Evolutionary conservation across 1,139 yeast species (phyloP).

Genomic region (Ashbya aceris): DNA sequence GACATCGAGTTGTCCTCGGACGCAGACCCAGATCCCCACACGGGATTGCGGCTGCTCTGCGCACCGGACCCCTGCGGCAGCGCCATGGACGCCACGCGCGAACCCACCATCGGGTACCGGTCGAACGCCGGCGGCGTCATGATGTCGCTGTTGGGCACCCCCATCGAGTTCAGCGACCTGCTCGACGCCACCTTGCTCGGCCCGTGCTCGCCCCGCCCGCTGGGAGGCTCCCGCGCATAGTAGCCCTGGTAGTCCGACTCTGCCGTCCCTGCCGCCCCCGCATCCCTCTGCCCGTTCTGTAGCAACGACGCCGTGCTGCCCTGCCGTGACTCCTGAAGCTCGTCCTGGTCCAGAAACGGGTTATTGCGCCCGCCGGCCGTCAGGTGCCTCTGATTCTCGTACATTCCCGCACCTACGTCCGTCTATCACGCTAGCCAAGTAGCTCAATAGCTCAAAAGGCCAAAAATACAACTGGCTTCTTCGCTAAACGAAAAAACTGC

Average conservation of each 20-base stretch:
- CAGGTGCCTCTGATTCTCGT: too few species aligned
- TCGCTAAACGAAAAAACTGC: too few species aligned
- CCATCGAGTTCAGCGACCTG: neutral
- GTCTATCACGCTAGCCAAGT: too few species aligned
- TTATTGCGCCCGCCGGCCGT: too few species aligned
- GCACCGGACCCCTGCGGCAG: constrained; percentile 8
- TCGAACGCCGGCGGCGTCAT: constrained; percentile 46
- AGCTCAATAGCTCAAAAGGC: too few species aligned
- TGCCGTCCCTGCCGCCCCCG: constrained; percentile 2
- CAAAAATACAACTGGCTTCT: too few species aligned
- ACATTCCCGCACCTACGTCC: too few species aligned
- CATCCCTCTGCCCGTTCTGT: neutral
- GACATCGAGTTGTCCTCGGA: constrained; percentile 23
- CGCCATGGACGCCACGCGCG: constrained; percentile 39
- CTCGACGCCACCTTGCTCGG: neutral
- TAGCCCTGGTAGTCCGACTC: constrained; percentile 27
- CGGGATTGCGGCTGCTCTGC: neutral
- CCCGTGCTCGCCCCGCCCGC: neutral
- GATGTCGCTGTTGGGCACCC: neutral
- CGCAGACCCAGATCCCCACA: constrained; percentile 16
- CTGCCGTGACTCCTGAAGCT: too few species aligned
- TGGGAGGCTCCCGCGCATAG: constrained; percentile 16
- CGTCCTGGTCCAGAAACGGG: too few species aligned
- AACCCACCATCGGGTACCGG: constrained; percentile 47
- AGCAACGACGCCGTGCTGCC: too few species aligned